These are phyloP conservation scores for Protomyces pachydermus DNA, from an alignment of 1,139 yeast genomes.

Conservation along the genomic window DNA sequence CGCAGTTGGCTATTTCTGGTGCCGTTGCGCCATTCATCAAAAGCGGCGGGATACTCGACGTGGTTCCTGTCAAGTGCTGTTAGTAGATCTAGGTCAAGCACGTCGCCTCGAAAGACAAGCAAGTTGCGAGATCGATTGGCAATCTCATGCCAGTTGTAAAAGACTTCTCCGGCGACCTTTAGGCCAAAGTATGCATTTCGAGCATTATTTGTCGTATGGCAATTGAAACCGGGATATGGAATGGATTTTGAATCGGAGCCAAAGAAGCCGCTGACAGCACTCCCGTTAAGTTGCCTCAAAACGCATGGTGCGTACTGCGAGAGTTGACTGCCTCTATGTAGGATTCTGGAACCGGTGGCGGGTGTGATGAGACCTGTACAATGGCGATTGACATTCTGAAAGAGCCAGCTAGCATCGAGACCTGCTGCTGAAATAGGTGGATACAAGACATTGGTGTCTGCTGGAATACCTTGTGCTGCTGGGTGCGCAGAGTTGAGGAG, in stretches of 20 bases:
- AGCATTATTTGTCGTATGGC: conserved; percentile 72
- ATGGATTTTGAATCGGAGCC: conserved; percentile 63
- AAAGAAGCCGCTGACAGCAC: background rate
- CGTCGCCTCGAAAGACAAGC: conserved; percentile 83
- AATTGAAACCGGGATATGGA: conserved; percentile 81
- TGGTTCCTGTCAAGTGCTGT: conserved; percentile 69
- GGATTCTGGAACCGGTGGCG: conserved; percentile 63
- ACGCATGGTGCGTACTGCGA: conserved; percentile 98
- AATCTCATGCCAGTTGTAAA: conserved; percentile 85
- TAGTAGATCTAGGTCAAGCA: conserved; percentile 70
- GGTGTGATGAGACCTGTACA: conserved; percentile 81
- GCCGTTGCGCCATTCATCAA: conserved; percentile 51
- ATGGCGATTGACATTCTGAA: conserved; percentile 93
- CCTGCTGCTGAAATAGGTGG: conserved; percentile 42
- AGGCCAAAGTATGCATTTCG: conserved; percentile 63
- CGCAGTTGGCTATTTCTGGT: conserved; percentile 35
- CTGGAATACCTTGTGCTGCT: conserved; percentile 42
- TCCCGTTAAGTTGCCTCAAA: conserved; percentile 39
- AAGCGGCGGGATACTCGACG: conserved; percentile 64
- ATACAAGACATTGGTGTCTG: conserved; percentile 39
- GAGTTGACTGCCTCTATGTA: conserved; percentile 52
- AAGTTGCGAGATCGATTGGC: conserved; percentile 65
- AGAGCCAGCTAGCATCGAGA: conserved; percentile 75
- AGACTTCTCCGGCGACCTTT: conserved; percentile 66
- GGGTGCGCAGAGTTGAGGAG: conserved; percentile 41